Conservation (phyloP, 768 basidiomycete species). For the Amyloporia xantha region DNA sequence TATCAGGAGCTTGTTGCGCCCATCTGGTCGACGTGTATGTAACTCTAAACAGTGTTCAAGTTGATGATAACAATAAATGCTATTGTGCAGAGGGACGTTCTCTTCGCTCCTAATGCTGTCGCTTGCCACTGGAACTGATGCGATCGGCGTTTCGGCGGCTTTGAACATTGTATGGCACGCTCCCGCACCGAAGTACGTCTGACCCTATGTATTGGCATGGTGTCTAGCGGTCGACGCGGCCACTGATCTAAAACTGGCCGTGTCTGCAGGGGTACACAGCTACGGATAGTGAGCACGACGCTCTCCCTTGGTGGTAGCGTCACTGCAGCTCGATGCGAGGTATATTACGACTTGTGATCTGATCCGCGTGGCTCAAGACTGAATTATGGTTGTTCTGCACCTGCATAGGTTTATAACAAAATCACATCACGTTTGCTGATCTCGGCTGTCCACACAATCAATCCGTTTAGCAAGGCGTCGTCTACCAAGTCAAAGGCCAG, state of each 20-base stretch:
- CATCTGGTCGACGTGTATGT: slow-evolving; percentile 20
- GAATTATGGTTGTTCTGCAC: too few relatives aligned
- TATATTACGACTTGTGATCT: too few relatives aligned
- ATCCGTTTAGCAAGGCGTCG: slow-evolving; percentile 2
- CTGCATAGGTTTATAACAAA: slow-evolving; percentile 19
- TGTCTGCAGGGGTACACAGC: slow-evolving; percentile 13
- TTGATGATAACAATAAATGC: not conserved
- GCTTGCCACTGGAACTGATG: slow-evolving; percentile 7
- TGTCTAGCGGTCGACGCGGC: too few relatives aligned
- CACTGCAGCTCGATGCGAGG: slow-evolving; percentile 17
- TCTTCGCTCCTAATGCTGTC: slow-evolving; percentile 15
- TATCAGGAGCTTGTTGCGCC: slow-evolving; percentile 16
- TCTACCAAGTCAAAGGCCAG: not conserved
- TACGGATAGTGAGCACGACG: slow-evolving; percentile 17
- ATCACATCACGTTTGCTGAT: slow-evolving; percentile 15
- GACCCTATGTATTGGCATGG: not conserved
- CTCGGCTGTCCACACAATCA: slow-evolving; percentile 17
- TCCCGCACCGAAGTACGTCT: slow-evolving; percentile 14
- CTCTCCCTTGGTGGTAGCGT: slow-evolving; percentile 12
- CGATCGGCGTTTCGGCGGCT: slow-evolving; percentile 15
- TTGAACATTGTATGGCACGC: slow-evolving; percentile 19
- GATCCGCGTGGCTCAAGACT: too few relatives aligned
- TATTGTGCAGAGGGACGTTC: slow-evolving; percentile 16
- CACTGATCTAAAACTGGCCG: not conserved
- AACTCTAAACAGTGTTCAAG: too few relatives aligned